These are phyloP conservation scores for Hymenoscyphus albidus DNA, from an alignment of 2,329 filamentous ascomycete species.

Conservation along the genomic window DNA sequence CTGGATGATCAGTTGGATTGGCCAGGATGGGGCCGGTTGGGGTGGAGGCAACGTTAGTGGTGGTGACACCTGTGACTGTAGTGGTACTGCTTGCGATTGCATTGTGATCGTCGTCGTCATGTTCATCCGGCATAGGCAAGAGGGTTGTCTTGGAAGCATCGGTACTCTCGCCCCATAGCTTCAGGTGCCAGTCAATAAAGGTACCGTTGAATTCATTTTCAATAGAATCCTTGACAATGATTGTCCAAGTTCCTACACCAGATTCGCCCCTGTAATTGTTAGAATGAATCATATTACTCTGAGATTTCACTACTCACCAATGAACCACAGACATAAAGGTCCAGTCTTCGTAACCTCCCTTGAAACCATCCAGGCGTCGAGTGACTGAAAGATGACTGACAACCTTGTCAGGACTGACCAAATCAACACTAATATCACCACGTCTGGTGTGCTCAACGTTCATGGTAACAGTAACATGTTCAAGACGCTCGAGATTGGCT, in stretches of 20 bases:
- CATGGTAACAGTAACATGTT: constrained; percentile 98
- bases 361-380: constrained; percentile 63
- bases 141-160: constrained; percentile 69
- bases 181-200: constrained; percentile 89
- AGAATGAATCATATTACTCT: constrained; percentile 34
- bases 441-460: constrained; percentile 84
- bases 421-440: constrained; percentile 87
- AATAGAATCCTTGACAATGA: constrained; percentile 80
- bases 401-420: constrained; percentile 78
- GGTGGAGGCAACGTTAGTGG: constrained; percentile 42
- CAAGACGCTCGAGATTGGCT: constrained; percentile 80
- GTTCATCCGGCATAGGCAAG: constrained; percentile 75
- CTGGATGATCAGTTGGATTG: constrained; percentile 59
- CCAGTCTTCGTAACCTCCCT: constrained; percentile 83
- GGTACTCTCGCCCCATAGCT: constrained; percentile 87
- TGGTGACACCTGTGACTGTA: constrained; percentile 46
- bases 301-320: constrained; percentile 59
- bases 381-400: constrained; percentile 78
- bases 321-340: constrained; percentile 98
- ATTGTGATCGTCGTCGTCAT: constrained; percentile 81
- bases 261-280: constrained; percentile 67
- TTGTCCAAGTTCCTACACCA: constrained; percentile 84
- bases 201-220: constrained; percentile 73
- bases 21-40: constrained; percentile 41
- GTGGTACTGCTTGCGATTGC: constrained; percentile 60